Conservation (phyloP, 1,284 basidiomycete species). For the Wallemia ichthyophaga region DNA sequence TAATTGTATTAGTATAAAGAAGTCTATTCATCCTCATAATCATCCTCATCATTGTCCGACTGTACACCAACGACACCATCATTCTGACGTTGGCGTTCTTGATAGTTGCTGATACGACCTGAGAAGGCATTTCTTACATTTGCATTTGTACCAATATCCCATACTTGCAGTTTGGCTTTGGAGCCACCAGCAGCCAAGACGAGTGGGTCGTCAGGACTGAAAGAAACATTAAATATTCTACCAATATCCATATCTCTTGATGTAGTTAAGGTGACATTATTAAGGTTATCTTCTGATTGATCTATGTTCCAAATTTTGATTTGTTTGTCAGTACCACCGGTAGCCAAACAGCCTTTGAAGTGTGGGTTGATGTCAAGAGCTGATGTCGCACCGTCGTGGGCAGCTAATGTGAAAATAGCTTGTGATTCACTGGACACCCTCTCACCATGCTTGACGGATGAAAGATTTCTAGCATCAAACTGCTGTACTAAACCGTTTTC, state of each 20-base stretch:
- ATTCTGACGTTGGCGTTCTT: slow-evolving; percentile 28
- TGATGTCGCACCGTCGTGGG: slow-evolving; percentile 82
- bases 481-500: slow-evolving; percentile 76
- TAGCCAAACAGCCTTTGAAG: slow-evolving; percentile 65
- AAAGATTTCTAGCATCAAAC: slow-evolving; percentile 61
- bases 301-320: slow-evolving; percentile 84
- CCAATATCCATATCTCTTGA: slow-evolving; percentile 24
- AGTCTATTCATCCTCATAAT: slow-evolving; percentile 23
- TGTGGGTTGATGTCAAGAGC: slow-evolving; percentile 73
- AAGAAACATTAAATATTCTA: slow-evolving; percentile 70
- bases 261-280: slow-evolving; percentile 53
- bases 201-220: slow-evolving; percentile 79
- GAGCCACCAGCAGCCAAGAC: slow-evolving; percentile 82
- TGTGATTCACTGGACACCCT: slow-evolving; percentile 11
- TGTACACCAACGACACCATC: slow-evolving; percentile 35
- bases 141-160: slow-evolving; percentile 56
- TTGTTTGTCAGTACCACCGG: slow-evolving; percentile 66
- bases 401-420: slow-evolving; percentile 56
- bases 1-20: no score
- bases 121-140: slow-evolving; percentile 52
- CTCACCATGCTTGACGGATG: slow-evolving; percentile 27
- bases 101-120: slow-evolving; percentile 19
- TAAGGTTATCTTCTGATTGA: slow-evolving; percentile 30
- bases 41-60: slow-evolving; percentile 30
- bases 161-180: slow-evolving; percentile 71